Conservation (phyloP, 78 protist genomes). For the Dictyostelium citrinum region DNA sequence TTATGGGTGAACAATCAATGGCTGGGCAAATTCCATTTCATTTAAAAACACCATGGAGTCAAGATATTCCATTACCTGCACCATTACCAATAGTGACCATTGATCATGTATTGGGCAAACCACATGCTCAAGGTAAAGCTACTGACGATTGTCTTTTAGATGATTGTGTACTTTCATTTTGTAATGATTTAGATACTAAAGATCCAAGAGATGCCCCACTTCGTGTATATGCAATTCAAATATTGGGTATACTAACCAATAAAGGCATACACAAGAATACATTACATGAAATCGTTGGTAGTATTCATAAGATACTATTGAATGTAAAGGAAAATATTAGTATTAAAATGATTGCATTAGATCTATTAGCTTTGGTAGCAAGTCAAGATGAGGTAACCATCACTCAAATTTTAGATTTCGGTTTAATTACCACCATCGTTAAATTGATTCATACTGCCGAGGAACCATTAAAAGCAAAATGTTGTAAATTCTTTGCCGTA, state of each 20-base stretch:
- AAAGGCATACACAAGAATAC: constrained; percentile 65
- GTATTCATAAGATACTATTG: constrained; percentile 29
- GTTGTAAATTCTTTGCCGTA: constrained; percentile 26
- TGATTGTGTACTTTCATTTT: constrained; percentile 65
- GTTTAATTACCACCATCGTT: background rate
- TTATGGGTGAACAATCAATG: background rate
- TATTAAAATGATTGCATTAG: constrained; percentile 56
- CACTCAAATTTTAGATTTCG: constrained; percentile 19
- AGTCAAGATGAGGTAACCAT: constrained; percentile 51
- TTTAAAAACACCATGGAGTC: constrained; percentile 11
- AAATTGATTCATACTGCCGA: constrained; percentile 29
- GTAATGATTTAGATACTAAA: constrained; percentile 62
- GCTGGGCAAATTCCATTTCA: background rate
- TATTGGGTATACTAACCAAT: constrained; percentile 3
- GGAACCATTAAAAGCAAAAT: constrained; percentile 48
- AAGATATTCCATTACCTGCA: constrained; percentile 32
- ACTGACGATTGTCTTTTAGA: constrained; percentile 53
- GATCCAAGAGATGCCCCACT: constrained; percentile 52
- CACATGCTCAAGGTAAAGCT: constrained; percentile 43
- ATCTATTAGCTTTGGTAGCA: constrained; percentile 51
- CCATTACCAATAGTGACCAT: constrained; percentile 14
- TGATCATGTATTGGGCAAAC: constrained; percentile 47
- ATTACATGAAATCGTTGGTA: constrained; percentile 36
- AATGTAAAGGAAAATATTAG: constrained; percentile 7
- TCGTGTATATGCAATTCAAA: constrained; percentile 54